phyloP scores from a whole-genome alignment of 106 monocot genomes.

The Phalaenopsis equestris region DNA sequence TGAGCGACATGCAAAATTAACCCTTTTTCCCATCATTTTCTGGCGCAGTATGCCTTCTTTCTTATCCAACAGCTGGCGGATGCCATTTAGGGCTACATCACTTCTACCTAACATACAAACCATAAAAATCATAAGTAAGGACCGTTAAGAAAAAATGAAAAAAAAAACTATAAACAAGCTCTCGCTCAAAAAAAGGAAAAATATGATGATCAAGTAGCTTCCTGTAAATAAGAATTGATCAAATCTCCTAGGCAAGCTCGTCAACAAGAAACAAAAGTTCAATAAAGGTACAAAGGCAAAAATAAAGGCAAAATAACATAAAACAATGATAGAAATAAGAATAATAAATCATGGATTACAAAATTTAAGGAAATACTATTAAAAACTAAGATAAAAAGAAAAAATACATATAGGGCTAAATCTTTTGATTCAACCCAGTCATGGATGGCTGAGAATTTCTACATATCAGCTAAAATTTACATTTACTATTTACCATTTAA shows the following conservation, averaged over 20 bases:
- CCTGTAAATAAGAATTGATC: neutral
- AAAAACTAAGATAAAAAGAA: neutral
- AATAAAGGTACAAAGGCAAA: neutral
- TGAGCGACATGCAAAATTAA: conserved; percentile 94
- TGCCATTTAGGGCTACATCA: conserved; percentile 47
- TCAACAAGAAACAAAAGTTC: neutral
- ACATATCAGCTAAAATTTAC: neutral
- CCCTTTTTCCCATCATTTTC: conserved; percentile 99
- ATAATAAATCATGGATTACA: neutral
- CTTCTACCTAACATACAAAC: conserved; percentile 29
- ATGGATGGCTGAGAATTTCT: neutral
- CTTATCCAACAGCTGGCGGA: conserved; percentile 79
- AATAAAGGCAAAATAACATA: neutral
- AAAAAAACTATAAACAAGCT: conserved; percentile 2
- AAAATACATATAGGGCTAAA: neutral
- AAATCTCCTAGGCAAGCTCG: neutral
- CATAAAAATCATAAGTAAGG: neutral
- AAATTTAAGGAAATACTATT: neutral
- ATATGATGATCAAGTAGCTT: neutral
- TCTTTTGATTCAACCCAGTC: neutral
- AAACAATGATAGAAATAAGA: neutral
- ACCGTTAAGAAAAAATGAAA: neutral
- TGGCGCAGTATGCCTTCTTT: conserved; percentile 79
- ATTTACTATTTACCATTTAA: neutral
- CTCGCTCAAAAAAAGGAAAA: neutral